Evolutionary conservation across 208 protist species (phyloP).

Genomic region (Trypanosoma cruzi): DNA sequence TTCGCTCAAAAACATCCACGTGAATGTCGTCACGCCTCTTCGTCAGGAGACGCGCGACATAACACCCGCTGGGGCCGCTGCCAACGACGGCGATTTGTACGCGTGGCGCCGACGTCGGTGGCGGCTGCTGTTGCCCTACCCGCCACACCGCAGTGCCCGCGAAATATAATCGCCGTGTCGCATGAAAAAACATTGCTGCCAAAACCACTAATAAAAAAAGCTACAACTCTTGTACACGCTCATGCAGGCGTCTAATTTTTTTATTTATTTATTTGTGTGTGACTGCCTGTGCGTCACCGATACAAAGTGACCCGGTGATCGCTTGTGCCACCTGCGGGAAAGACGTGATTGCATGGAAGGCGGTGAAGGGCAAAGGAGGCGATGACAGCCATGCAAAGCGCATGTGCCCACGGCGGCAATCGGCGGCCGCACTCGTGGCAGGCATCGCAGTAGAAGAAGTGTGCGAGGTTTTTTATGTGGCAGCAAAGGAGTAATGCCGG

Average conservation of each 20-base stretch:
- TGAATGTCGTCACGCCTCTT: constrained; percentile 72
- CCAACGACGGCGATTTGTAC: constrained; percentile 94
- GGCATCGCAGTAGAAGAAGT: not conserved
- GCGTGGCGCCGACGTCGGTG: constrained; percentile 25
- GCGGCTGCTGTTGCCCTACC: not conserved
- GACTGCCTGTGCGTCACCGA: not conserved
- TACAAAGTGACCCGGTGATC: not conserved
- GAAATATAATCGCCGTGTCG: not conserved
- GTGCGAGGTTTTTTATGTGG: not conserved
- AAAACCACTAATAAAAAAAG: not conserved
- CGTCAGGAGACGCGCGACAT: constrained; percentile 90
- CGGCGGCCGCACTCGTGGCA: no score
- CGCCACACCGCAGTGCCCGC: not conserved
- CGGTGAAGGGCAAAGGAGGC: not conserved
- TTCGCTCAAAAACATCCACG: constrained; percentile 93
- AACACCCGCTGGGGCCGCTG: constrained; percentile 96
- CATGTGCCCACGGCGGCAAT: not conserved
- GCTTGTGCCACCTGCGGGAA: not conserved
- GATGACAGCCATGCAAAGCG: not conserved
- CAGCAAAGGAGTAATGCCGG: not conserved
- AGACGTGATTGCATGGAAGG: not conserved
- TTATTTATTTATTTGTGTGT: no score
- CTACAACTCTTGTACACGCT: not conserved
- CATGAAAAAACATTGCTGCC: not conserved
- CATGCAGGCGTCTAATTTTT: not conserved